phyloP scores from a whole-genome alignment of 2,329 filamentous ascomycete species.

The Orbilia ellipsospora region DNA sequence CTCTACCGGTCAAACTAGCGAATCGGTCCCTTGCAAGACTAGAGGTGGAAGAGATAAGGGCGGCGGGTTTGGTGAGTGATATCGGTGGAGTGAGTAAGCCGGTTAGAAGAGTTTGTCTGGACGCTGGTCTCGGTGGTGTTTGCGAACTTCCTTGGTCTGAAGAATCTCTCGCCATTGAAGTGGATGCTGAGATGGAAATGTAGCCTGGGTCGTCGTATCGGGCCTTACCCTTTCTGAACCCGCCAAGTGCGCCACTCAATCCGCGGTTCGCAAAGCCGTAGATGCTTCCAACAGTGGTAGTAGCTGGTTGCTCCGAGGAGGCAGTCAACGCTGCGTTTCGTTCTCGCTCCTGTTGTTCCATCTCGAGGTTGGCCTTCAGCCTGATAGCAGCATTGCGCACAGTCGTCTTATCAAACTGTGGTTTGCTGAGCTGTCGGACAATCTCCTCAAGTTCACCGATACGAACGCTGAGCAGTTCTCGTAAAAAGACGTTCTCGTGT shows the following conservation, averaged over 20 bases:
- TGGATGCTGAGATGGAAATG: conserved; percentile 55
- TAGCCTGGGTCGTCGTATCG: conserved; percentile 49
- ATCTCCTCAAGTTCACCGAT: conserved; percentile 93
- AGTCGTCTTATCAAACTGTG: conserved; percentile 78
- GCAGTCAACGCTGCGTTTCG: conserved; percentile 63
- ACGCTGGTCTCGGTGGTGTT: conserved; percentile 57
- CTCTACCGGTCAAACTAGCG: conserved; percentile 25
- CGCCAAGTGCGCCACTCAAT: conserved; percentile 41
- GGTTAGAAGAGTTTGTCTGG: conserved; percentile 57
- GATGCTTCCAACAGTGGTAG: conserved; percentile 48
- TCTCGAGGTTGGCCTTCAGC: conserved; percentile 91
- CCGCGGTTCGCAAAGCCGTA: conserved; percentile 46
- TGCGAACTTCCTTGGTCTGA: conserved; percentile 56
- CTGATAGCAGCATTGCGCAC: conserved; percentile 93
- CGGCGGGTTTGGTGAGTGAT: conserved; percentile 45
- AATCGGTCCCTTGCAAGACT: conserved; percentile 33
- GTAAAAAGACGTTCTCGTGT: conserved; percentile 93
- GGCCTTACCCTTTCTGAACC: conserved; percentile 43
- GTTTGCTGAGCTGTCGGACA: conserved; percentile 79
- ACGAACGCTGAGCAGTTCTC: conserved; percentile 89
- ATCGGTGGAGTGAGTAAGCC: conserved; percentile 58
- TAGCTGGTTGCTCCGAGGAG: conserved; percentile 19
- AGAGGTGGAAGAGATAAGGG: conserved; percentile 37
- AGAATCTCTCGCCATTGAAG: conserved; percentile 56
- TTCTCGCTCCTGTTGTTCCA: conserved; percentile 97